Percentiles rank a stretch among this genome's conserved stretches.
Conservation (phyloP, 23 red algal genomes). For the Pyropia yezoensis region DNA sequence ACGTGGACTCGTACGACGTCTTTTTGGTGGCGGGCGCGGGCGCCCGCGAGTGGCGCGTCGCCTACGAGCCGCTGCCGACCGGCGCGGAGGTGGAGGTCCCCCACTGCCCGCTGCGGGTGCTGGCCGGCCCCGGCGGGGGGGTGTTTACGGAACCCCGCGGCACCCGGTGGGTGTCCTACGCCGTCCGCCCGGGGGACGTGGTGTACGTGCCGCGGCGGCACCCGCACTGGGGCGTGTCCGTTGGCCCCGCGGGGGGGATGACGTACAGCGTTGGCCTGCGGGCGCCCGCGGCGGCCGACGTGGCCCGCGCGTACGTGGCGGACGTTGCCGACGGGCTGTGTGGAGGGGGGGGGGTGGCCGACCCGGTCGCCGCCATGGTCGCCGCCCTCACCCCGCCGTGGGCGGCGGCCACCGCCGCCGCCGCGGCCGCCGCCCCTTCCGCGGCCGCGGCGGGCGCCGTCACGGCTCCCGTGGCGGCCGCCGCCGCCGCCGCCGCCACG, state of each 20-base stretch:
- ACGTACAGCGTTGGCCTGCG: slow-evolving; percentile 84
- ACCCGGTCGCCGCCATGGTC: no score
- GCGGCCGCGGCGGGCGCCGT: no score
- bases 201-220: slow-evolving; percentile 75
- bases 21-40: slow-evolving; percentile 69
- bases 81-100: slow-evolving; percentile 42
- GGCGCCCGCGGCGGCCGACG: slow-evolving; percentile 31
- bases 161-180: slow-evolving; percentile 36
- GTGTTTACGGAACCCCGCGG: slow-evolving; percentile 17
- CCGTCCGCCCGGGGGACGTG: slow-evolving; percentile 32
- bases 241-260: slow-evolving; percentile 50
- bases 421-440: no score
- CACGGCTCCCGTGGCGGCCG: no score
- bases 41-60: slow-evolving; percentile 42
- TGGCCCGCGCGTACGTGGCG: slow-evolving; percentile 23
- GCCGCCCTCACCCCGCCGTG: no score
- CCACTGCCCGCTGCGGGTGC: slow-evolving; percentile 40
- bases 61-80: slow-evolving; percentile 23
- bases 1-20: slow-evolving; percentile 92
- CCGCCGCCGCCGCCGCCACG: no score
- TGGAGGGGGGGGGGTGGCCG: no score
- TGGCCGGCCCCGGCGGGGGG: slow-evolving; percentile 7
- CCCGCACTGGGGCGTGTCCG: slow-evolving; percentile 63
- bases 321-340: slow-evolving; percentile 21
- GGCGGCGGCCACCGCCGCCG: no score